Percentiles rank a stretch among this genome's conserved stretches.
Evolutionary conservation across 176 grass and related monocot genomes (phyloP).

Genomic region (Rhynchospora pubera): DNA sequence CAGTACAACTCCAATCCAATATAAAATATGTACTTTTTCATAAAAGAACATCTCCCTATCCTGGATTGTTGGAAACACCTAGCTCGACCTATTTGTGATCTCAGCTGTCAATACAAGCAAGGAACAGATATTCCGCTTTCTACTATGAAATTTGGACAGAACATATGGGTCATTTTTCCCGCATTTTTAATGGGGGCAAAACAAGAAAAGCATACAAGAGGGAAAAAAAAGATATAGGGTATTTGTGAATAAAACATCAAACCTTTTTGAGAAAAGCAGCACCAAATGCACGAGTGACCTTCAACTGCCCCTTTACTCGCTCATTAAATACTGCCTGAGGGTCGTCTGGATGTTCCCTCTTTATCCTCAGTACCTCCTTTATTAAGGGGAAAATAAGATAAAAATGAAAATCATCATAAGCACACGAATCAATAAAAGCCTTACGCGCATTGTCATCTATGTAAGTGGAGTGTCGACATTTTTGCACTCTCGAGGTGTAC

Average conservation of each 20-base stretch:
- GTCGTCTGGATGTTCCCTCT: slow-evolving; percentile 75
- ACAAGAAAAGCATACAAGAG: background rate
- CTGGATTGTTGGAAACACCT: background rate
- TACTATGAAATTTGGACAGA: background rate
- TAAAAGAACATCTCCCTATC: background rate
- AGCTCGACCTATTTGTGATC: background rate
- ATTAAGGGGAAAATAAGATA: slow-evolving; percentile 14
- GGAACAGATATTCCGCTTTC: background rate
- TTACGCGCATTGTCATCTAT: background rate
- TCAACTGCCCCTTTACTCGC: slow-evolving; percentile 87
- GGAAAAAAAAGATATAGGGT: background rate
- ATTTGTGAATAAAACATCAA: background rate
- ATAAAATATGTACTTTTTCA: background rate
- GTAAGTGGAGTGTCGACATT: background rate
- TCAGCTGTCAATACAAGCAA: background rate
- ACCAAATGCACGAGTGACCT: slow-evolving; percentile 93
- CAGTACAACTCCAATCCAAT: background rate
- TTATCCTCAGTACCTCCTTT: slow-evolving; percentile 85
- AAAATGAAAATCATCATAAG: slow-evolving; percentile 1
- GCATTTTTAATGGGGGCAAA: background rate
- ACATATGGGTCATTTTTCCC: background rate
- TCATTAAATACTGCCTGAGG: slow-evolving; percentile 82
- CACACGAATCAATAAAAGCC: slow-evolving; percentile 5
- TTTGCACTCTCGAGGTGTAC: background rate
- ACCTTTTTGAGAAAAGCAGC: slow-evolving; percentile 93